A percentile compares a stretch with the other conserved stretches of the same genome.
phyloP scores from a whole-genome alignment of 345 rosid species.

The Erucastrum elatum region DNA sequence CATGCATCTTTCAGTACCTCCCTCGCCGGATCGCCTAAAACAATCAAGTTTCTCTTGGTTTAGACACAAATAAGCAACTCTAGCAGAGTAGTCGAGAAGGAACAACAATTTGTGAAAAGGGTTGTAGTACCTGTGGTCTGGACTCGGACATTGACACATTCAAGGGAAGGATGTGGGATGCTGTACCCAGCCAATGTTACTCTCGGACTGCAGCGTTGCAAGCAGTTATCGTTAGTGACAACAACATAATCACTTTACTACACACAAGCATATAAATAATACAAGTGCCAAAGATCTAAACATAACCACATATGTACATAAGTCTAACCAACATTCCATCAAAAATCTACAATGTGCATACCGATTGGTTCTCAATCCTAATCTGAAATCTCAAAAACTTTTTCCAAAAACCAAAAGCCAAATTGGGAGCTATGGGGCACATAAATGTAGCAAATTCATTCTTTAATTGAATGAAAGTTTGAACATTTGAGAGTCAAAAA shows the following conservation, averaged over 20 bases:
- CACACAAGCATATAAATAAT: neutral
- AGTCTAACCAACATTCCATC: too few species aligned
- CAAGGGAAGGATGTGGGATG: conserved; percentile 93
- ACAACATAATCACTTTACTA: neutral
- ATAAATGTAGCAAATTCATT: too few species aligned
- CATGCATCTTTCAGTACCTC: conserved; percentile 86
- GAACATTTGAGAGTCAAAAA: neutral
- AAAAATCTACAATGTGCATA: too few species aligned
- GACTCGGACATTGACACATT: conserved; percentile 70
- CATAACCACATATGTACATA: too few species aligned
- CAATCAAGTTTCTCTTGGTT: neutral
- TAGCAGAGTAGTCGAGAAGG: neutral
- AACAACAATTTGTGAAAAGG: neutral
- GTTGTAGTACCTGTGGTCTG: conserved; percentile 79
- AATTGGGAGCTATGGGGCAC: too few species aligned
- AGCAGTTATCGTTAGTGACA: neutral
- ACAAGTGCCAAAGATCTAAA: neutral
- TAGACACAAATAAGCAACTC: neutral
- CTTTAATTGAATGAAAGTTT: too few species aligned
- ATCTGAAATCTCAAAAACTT: too few species aligned
- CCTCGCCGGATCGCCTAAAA: conserved; percentile 76
- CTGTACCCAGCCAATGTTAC: conserved; percentile 71
- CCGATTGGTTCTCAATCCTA: too few species aligned
- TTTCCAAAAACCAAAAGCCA: too few species aligned
- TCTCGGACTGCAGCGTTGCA: conserved; percentile 66